Conservation (phyloP, 2,329 filamentous ascomycete genomes). For the Neofusicoccum sp. region DNA sequence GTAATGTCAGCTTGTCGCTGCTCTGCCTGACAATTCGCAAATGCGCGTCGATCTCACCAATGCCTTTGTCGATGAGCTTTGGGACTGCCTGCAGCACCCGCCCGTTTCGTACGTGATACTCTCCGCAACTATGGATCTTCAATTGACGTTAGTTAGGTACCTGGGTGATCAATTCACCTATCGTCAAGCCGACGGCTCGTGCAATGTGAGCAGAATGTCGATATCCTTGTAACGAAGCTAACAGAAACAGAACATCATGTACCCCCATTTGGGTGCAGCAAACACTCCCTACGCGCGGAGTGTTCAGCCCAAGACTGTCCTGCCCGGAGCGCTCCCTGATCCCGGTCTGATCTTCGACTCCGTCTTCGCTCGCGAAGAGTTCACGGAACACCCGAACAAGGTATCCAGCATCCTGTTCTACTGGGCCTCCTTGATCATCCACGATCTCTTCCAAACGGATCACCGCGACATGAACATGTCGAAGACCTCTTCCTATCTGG, state of each 20-base stretch:
- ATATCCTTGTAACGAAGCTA: constrained; percentile 36
- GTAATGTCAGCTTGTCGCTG: constrained; percentile 5
- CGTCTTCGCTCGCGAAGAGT: constrained; percentile 62
- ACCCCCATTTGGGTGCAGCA: constrained; percentile 54
- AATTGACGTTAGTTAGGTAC: constrained; percentile 33
- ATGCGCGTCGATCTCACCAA: constrained; percentile 26
- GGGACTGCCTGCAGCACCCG: constrained; percentile 26
- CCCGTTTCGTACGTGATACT: constrained; percentile 23
- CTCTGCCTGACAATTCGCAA: constrained; percentile 21
- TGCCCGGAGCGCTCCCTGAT: constrained; percentile 61
- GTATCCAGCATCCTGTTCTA: constrained; percentile 75
- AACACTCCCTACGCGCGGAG: constrained; percentile 66
- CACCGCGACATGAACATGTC: constrained; percentile 64
- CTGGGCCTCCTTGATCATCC: constrained; percentile 63
- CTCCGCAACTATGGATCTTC: not conserved
- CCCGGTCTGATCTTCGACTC: constrained; percentile 65
- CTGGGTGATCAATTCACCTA: constrained; percentile 42
- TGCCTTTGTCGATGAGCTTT: constrained; percentile 25
- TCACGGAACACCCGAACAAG: constrained; percentile 65
- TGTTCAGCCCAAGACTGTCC: constrained; percentile 58
- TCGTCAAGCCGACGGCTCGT: constrained; percentile 45
- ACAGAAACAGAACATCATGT: constrained; percentile 57
- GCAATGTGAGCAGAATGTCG: constrained; percentile 31
- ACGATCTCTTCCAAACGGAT: constrained; percentile 66
- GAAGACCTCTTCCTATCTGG: constrained; percentile 72